phyloP scores from a whole-genome alignment of 352 stramenopile genomes.

The Pythium pyrilobum region DNA sequence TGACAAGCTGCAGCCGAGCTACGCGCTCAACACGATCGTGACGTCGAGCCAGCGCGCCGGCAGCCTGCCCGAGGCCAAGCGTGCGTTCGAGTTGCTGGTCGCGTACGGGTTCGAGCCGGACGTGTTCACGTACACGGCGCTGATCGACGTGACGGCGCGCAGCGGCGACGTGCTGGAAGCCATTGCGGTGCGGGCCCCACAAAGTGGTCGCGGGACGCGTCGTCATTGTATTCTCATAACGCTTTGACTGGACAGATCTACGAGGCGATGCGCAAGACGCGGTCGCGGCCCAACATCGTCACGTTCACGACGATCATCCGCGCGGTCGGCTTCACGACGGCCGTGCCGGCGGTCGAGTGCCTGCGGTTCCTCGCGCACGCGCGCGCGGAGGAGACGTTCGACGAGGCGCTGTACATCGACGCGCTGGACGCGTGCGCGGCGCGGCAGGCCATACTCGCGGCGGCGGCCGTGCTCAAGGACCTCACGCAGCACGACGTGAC shows the following conservation, averaged over 20 bases:
- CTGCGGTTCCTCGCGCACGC: conserved; percentile 44
- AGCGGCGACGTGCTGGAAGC: conserved; percentile 38
- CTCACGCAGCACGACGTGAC: conserved; percentile 26
- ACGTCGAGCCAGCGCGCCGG: conserved; percentile 65
- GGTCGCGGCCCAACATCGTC: conserved; percentile 64
- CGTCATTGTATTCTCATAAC: neutral
- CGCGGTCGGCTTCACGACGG: conserved; percentile 34
- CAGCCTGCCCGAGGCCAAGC: conserved; percentile 45
- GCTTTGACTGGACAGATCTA: conserved; percentile 32
- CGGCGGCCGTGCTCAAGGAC: conserved; percentile 30
- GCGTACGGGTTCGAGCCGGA: conserved; percentile 56
- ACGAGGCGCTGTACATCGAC: conserved; percentile 58
- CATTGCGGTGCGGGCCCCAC: conserved; percentile 48
- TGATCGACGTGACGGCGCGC: conserved; percentile 69
- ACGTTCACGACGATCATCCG: conserved; percentile 72
- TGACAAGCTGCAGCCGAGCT: conserved; percentile 47
- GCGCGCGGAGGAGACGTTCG: conserved; percentile 42
- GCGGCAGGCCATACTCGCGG: conserved; percentile 30
- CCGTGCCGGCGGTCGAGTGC: conserved; percentile 29
- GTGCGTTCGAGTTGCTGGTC: conserved; percentile 49
- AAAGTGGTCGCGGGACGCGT: too few species aligned
- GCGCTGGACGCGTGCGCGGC: conserved; percentile 47
- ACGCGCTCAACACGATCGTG: conserved; percentile 76
- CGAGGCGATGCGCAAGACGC: conserved; percentile 53
- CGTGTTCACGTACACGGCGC: conserved; percentile 77